Evolutionary conservation across 2,329 filamentous ascomycete species (phyloP).

Genomic region (Triangularia setosa): DNA sequence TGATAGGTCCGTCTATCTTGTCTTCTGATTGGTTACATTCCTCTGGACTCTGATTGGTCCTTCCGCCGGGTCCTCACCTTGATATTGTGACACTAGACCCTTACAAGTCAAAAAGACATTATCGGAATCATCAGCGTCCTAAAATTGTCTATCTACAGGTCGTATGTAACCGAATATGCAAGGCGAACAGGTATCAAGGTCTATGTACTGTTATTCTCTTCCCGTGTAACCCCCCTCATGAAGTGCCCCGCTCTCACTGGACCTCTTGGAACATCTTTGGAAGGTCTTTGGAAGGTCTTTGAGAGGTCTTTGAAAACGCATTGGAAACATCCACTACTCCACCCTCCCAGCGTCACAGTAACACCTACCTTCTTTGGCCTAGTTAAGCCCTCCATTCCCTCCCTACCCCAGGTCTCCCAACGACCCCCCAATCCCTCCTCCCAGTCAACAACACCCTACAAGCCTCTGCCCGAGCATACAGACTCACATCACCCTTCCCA

Average conservation of each 20-base stretch:
- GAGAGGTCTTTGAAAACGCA: not conserved
- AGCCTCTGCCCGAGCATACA: slow-evolving; percentile 33
- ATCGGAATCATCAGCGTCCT: not conserved
- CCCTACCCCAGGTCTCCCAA: not conserved
- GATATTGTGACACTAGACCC: no score
- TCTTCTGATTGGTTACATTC: no score
- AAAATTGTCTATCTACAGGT: not conserved
- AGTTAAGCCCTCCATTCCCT: not conserved
- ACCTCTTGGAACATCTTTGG: not conserved
- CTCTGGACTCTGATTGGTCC: no score
- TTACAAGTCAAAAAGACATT: not conserved
- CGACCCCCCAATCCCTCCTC: slow-evolving; percentile 29
- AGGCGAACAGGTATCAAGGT: not conserved
- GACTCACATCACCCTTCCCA: slow-evolving; percentile 26
- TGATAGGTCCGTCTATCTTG: no score
- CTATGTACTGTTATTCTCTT: not conserved
- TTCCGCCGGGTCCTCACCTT: no score
- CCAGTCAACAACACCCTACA: slow-evolving; percentile 32
- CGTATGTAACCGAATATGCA: not conserved
- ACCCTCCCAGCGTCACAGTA: not conserved
- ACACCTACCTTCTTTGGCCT: not conserved
- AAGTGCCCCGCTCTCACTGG: no score
- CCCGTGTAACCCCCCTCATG: not conserved
- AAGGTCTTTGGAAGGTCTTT: not conserved
- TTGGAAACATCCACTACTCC: not conserved